A percentile compares a stretch with the other conserved stretches of the same genome.
These are phyloP conservation scores for Xylariaceae sp. DNA, from an alignment of 2,329 filamentous ascomycete species.

Conservation along the genomic window DNA sequence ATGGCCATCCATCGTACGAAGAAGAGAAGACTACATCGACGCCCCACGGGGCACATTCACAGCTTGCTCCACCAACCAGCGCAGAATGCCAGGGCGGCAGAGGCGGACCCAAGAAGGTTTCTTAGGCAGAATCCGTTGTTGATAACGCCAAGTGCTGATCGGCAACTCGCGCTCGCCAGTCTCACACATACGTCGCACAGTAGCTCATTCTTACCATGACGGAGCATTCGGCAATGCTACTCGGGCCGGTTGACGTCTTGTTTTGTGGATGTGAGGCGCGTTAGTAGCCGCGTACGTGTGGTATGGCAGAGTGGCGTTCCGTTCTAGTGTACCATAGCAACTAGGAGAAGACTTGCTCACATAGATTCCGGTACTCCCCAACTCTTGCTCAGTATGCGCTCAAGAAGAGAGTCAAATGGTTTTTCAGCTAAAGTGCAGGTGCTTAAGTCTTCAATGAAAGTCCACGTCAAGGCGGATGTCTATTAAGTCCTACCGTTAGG, in stretches of 20 bases:
- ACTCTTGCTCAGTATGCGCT: background rate
- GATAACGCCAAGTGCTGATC: background rate
- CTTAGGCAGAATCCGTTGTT: slow-evolving; percentile 5
- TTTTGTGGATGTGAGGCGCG: background rate
- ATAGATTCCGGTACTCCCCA: background rate
- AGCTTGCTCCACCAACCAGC: background rate
- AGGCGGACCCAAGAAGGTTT: slow-evolving; percentile 6
- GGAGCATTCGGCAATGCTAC: background rate
- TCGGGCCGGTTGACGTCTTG: background rate
- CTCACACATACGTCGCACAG: background rate
- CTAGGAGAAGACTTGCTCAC: background rate
- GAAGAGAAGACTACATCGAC: slow-evolving; percentile 6
- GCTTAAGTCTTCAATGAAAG: background rate
- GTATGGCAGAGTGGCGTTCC: background rate
- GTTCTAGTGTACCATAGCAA: background rate
- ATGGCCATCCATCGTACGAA: slow-evolving; percentile 28
- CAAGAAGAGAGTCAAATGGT: background rate
- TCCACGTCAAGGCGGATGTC: background rate
- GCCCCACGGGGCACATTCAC: background rate
- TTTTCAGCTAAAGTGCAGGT: background rate
- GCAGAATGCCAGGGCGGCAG: slow-evolving; percentile 1
- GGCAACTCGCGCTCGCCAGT: background rate
- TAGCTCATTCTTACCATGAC: background rate
- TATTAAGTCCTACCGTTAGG: too few species aligned
- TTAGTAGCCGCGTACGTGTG: background rate